phyloP scores from a whole-genome alignment of 2,329 filamentous ascomycete genomes.

The Pyrenophora graminea region DNA sequence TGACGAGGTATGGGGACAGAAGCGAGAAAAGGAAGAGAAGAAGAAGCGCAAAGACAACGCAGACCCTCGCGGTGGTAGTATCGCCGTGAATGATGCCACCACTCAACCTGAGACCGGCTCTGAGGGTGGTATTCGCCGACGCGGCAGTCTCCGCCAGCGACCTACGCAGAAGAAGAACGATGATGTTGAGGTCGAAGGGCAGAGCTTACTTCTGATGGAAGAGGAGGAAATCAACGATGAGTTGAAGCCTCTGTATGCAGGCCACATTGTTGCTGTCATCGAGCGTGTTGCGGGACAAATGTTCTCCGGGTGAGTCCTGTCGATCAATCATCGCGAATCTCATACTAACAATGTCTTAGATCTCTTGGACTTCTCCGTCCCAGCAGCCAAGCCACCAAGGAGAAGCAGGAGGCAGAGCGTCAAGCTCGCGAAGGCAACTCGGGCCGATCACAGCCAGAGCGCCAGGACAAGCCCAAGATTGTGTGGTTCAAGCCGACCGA shows the following conservation, averaged over 20 bases:
- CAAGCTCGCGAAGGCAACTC: conserved; percentile 82
- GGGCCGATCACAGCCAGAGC: conserved; percentile 74
- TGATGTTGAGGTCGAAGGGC: conserved; percentile 96
- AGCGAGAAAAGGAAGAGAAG: conserved; percentile 99
- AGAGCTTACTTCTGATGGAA: conserved; percentile 93
- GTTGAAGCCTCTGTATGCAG: conserved; percentile 94
- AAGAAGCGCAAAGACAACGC: conserved; percentile 99
- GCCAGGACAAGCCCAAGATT: conserved; percentile 98
- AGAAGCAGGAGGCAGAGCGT: conserved; percentile 97
- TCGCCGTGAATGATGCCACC: conserved; percentile 67
- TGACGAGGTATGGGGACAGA: conserved; percentile 97
- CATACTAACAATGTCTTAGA: conserved; percentile 44
- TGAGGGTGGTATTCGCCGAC: conserved; percentile 86
- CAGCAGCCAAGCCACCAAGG: conserved; percentile 97
- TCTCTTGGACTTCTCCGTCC: conserved; percentile 91
- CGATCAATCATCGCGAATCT: background rate
- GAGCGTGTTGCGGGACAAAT: conserved; percentile 97
- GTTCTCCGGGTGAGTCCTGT: conserved; percentile 71
- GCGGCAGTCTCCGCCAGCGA: conserved; percentile 92
- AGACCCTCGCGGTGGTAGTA: conserved; percentile 80
- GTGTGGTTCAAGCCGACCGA: conserved; percentile 99
- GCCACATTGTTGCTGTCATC: conserved; percentile 95
- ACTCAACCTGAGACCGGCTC: conserved; percentile 62
- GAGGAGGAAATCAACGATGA: conserved; percentile 99
- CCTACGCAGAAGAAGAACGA: conserved; percentile 99